These are phyloP conservation scores for Macrolepiota dolichaula DNA, from an alignment of 768 basidiomycete genomes.

Conservation along the genomic window DNA sequence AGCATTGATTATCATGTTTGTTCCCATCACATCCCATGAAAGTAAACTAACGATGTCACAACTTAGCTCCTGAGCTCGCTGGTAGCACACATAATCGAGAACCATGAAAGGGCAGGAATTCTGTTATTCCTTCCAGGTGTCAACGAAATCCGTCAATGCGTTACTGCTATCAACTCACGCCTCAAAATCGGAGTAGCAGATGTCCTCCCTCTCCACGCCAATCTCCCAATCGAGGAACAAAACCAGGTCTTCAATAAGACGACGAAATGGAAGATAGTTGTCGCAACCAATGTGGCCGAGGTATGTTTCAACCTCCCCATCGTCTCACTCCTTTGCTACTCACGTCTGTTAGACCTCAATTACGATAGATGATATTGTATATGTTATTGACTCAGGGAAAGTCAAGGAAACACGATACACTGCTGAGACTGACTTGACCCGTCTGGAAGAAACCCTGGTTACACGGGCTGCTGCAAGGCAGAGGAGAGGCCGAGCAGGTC, in stretches of 20 bases:
- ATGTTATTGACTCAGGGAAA: conserved; percentile 81
- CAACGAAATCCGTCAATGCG: conserved; percentile 79
- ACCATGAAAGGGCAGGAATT: conserved; percentile 57
- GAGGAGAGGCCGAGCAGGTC: conserved; percentile 85
- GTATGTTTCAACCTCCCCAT: conserved; percentile 29
- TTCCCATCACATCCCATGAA: neutral
- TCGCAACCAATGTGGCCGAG: conserved; percentile 90
- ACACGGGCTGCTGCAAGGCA: conserved; percentile 79
- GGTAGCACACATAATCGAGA: conserved; percentile 58
- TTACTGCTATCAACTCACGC: conserved; percentile 48
- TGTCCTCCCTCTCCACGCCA: conserved; percentile 84
- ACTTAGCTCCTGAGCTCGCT: conserved; percentile 62
- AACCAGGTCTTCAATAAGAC: conserved; percentile 66
- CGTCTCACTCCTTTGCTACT: neutral
- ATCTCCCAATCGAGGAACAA: conserved; percentile 84
- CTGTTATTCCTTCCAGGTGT: conserved; percentile 91
- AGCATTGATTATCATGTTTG: conserved; percentile 73
- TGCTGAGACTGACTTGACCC: conserved; percentile 66
- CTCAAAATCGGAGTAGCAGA: conserved; percentile 35
- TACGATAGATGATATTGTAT: conserved; percentile 86
- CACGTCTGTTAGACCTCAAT: conserved; percentile 66
- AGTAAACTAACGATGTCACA: neutral
- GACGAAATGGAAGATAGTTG: conserved; percentile 77
- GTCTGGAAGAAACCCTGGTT: conserved; percentile 76
- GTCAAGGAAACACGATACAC: conserved; percentile 83